Evolutionary conservation across 169 alveolate species (phyloP), one percentile per base, ranked within the genome.

Genomic region (Plasmodium gaboni): DNA sequence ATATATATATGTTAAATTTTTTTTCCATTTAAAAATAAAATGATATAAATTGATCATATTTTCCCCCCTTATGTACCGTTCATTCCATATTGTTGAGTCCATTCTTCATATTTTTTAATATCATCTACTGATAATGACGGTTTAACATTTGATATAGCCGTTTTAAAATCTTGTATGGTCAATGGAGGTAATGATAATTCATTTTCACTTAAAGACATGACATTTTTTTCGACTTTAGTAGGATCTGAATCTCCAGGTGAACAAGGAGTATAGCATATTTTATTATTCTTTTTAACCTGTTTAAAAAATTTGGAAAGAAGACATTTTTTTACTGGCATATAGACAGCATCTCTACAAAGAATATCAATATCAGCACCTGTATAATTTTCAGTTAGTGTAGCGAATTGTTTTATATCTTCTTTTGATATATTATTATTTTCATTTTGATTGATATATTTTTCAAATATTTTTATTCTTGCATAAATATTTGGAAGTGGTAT

Each of bases 401-500:
- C 94, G 61, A 93, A 53, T 42, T 93, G 64, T 68, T 70, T 85
- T 38, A 94, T 70, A 83, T 96, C 98, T n/a, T 93, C 98, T 71
- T 93, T 95, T 26, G 88, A 94, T 94, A 72, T 69, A 92, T 89
- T 51, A 88, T 73, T 83, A 61, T 94, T 91, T 50, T 93, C 83
- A 22, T 26, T 44, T 0, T 69, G 57, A 78, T 94, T 88, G 2
- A 96, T 76, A 65, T 95, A 91, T 65, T 93, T 92, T 73, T 94
- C 90, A 44, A 98, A 93, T 91, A 97, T 90, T 76, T 70, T 91
- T 87, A 92, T 86, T 73, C 99, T 95, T 24, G 99, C 99, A 13
- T 90, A 92, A 28, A 89, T 89, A 86, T 99, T 99, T 19, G 99
- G 99, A 64, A 99, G 99, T 4, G 99, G 99, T 60, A 99, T 99